phyloP scores from a whole-genome alignment of 192 early-diverging fungal genomes.

The Umbelopsis sp. region DNA sequence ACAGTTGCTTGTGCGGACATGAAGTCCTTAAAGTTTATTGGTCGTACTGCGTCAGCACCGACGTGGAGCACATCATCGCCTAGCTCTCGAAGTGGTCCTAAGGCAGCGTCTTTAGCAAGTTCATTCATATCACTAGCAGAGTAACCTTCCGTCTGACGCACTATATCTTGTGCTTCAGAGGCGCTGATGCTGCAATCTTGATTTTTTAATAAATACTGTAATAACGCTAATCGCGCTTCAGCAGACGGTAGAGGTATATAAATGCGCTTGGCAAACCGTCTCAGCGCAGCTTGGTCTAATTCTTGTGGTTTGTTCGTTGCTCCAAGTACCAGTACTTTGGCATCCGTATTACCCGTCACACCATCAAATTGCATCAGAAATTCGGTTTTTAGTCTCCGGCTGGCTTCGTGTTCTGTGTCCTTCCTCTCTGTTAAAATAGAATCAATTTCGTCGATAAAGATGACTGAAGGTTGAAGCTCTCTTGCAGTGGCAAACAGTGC shows the following conservation, averaged over 20 bases:
- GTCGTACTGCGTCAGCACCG: conserved; percentile 66
- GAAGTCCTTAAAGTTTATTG: conserved; percentile 77
- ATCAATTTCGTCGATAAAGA: conserved; percentile 96
- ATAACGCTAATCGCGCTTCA: conserved; percentile 63
- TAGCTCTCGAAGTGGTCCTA: conserved; percentile 50
- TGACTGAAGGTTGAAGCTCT: conserved; percentile 82
- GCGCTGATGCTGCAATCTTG: conserved; percentile 60
- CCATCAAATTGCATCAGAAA: conserved; percentile 77
- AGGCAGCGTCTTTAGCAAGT: conserved; percentile 47
- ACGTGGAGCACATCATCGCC: conserved; percentile 53
- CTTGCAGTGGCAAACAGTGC: conserved; percentile 91
- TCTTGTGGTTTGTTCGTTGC: conserved; percentile 71
- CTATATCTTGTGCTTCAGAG: conserved; percentile 62
- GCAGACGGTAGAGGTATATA: conserved; percentile 88
- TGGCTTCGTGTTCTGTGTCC: conserved; percentile 88
- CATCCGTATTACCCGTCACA: conserved; percentile 8
- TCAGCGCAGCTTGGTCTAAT: conserved; percentile 87
- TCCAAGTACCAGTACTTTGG: conserved; percentile 11
- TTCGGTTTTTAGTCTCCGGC: conserved; percentile 90
- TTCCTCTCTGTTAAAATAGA: conserved; percentile 86
- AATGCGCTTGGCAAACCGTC: conserved; percentile 69
- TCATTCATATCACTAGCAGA: conserved; percentile 14
- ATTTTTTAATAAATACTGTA: conserved; percentile 61
- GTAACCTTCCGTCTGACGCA: conserved; percentile 61
- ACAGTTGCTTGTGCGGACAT: conserved; percentile 60